phyloP scores from a whole-genome alignment of 2,329 filamentous ascomycete species.

The Davidsoniella eucalypti region DNA sequence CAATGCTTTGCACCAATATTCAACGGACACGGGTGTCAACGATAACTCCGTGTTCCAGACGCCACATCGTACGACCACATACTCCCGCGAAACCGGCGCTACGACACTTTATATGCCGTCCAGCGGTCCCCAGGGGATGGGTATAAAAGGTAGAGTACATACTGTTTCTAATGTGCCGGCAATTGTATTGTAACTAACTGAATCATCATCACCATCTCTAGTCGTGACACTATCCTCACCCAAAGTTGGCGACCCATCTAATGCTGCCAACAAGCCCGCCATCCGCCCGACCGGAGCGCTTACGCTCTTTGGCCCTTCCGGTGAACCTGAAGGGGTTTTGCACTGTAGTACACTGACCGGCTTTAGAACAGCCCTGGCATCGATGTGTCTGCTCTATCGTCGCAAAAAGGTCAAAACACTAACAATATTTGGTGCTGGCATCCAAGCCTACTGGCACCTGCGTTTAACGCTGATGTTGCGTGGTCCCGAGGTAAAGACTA shows the following conservation, averaged over 20 bases:
- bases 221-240: conserved; percentile 46
- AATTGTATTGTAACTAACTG: too few relatives aligned
- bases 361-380: conserved; percentile 62
- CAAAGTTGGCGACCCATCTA: conserved; percentile 14
- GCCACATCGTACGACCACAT: conserved; percentile 34
- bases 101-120: conserved; percentile 64
- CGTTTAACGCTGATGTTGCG: conserved; percentile 64
- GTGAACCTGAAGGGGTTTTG: conserved; percentile 48
- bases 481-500: conserved; percentile 52
- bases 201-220: conserved; percentile 16
- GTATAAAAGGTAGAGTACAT: conserved; percentile 42
- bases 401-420: conserved; percentile 58
- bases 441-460: conserved; percentile 90
- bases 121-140: conserved; percentile 43
- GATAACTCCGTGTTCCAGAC: conserved; percentile 34
- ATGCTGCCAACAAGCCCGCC: conserved; percentile 17
- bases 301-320: conserved; percentile 48
- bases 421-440: conserved; percentile 73
- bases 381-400: conserved; percentile 45
- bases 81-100: conserved; percentile 30
- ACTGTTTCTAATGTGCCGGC: background rate
- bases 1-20: conserved; percentile 43
- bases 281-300: conserved; percentile 47
- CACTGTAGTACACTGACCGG: conserved; percentile 62
- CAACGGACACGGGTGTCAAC: conserved; percentile 32